A percentile compares a stretch with the other conserved stretches of the same genome.
Evolutionary conservation across 148 eudicot species (phyloP).

Genomic region (Cornus florida): DNA sequence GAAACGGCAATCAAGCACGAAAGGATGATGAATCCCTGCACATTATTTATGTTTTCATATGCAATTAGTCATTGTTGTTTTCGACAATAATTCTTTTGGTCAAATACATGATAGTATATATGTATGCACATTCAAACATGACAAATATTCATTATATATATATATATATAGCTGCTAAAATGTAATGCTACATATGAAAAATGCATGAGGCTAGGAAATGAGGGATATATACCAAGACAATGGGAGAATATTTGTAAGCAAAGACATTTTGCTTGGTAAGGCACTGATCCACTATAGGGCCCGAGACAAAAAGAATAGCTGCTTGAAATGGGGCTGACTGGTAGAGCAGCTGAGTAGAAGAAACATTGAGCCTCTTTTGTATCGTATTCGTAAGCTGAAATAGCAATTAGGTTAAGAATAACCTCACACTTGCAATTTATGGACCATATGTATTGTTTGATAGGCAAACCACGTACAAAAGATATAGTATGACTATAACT

Average conservation of each 20-base stretch:
- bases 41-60: no score
- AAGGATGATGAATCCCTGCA: constrained; percentile 71
- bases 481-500: no score
- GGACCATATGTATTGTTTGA: no score
- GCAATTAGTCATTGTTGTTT: not conserved
- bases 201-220: not conserved
- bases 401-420: constrained; percentile 12
- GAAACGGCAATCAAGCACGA: constrained; percentile 91
- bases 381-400: constrained; percentile 84
- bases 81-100: not conserved
- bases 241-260: constrained; percentile 64
- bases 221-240: constrained; percentile 54
- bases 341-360: constrained; percentile 84
- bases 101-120: not conserved
- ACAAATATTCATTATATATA: no score
- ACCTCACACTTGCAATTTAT: not conserved
- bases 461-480: no score
- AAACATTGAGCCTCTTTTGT: constrained; percentile 79
- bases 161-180: no score
- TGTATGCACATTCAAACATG: not conserved
- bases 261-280: constrained; percentile 78
- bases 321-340: constrained; percentile 93
- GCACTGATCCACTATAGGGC: constrained; percentile 71
- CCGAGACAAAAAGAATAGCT: constrained; percentile 68
- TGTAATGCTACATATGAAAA: not conserved